Percentiles rank a stretch among this genome's conserved stretches.
phyloP scores from a whole-genome alignment of 2,329 filamentous ascomycete genomes.

The Pseudocercospora musae region DNA sequence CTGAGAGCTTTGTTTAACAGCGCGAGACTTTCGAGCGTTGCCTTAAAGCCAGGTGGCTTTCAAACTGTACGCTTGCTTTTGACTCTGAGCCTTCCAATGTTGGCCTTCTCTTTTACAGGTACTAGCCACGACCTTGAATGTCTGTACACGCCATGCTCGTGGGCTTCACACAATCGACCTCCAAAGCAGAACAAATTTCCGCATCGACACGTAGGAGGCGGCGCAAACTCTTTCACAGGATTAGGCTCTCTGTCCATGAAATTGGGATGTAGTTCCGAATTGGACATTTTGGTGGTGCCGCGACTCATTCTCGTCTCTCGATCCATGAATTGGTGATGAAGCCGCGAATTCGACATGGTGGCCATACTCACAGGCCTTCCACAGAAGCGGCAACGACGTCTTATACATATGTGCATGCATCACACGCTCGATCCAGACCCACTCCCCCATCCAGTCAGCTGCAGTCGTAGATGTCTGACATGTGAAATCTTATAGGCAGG shows the following conservation, averaged over 20 bases:
- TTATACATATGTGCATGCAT: neutral
- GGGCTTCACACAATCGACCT: constrained; percentile 3
- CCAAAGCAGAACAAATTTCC: constrained; percentile 15
- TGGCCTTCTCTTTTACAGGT: constrained; percentile 3
- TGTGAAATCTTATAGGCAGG: neutral
- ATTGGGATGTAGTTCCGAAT: neutral
- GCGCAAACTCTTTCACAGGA: neutral
- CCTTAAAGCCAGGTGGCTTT: neutral
- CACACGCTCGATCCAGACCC: neutral
- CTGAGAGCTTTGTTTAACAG: neutral
- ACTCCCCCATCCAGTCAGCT: neutral
- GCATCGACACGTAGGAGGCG: constrained; percentile 5
- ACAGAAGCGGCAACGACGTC: neutral
- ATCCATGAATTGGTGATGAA: neutral
- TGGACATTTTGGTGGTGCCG: neutral
- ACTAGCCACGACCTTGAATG: neutral
- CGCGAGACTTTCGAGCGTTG: neutral
- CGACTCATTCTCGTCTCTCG: neutral
- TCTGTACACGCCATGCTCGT: neutral
- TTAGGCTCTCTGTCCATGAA: constrained; percentile 3
- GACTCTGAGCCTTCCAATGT: neutral
- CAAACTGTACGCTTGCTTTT: neutral
- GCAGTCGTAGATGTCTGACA: neutral
- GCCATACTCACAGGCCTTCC: neutral
- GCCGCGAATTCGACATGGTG: neutral